Evolutionary conservation across 495 filamentous ascomycete genomes (phyloP).

Genomic region (Penicillium longicatenatum): DNA sequence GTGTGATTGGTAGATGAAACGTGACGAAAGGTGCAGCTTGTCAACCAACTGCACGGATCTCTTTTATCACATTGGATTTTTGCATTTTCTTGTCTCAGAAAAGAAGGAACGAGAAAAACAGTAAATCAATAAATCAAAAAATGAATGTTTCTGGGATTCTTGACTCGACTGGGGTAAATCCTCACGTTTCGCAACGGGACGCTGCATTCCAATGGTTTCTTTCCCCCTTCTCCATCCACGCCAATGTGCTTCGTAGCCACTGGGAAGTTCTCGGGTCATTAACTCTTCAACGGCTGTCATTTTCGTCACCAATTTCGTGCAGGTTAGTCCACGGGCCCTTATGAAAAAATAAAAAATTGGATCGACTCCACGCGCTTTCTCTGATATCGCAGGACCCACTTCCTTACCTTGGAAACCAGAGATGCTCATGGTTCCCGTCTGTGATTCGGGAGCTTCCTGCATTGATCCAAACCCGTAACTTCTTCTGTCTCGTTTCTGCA

Average conservation of each 20-base stretch:
- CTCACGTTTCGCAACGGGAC: conserved; percentile 2
- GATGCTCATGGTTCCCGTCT: conserved; percentile 25
- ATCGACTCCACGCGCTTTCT: conserved; percentile 5
- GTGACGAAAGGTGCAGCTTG: conserved; percentile 36
- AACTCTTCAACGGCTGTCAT: conserved; percentile 4
- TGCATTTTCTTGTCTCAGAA: conserved; percentile 6
- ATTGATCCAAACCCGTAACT: conserved; percentile 28
- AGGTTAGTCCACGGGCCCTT: neutral
- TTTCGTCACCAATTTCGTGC: neutral
- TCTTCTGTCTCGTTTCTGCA: conserved; percentile 27
- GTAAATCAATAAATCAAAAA: too few relatives aligned
- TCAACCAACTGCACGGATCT: conserved; percentile 29
- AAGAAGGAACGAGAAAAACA: neutral
- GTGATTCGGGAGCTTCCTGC: conserved; percentile 33
- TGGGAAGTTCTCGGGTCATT: conserved; percentile 1
- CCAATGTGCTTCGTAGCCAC: neutral
- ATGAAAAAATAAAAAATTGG: neutral
- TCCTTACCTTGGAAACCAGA: conserved; percentile 7
- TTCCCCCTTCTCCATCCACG: neutral
- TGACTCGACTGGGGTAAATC: neutral
- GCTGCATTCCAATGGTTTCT: neutral
- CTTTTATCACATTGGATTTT: conserved; percentile 24
- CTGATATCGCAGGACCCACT: conserved; percentile 7
- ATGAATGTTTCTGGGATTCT: neutral
- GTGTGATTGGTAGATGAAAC: conserved; percentile 27